Percentiles rank a stretch among this genome's conserved stretches.
These are phyloP conservation scores for Neonectria hederae DNA, from an alignment of 2,329 filamentous ascomycete genomes.

Conservation along the genomic window DNA sequence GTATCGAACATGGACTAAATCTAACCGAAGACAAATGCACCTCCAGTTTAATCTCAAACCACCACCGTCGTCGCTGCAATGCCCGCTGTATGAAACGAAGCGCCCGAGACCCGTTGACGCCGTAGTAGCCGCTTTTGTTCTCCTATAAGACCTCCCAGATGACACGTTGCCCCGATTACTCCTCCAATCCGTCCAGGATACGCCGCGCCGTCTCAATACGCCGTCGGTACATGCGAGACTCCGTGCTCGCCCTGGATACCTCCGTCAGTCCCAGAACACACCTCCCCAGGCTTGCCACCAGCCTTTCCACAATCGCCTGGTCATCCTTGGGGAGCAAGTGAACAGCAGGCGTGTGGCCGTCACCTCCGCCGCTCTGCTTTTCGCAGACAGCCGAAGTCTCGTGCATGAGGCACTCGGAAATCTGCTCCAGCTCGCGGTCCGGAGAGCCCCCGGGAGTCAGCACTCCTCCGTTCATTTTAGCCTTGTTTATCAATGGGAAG, in stretches of 20 bases:
- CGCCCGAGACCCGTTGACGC: constrained; percentile 26
- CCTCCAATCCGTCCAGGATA: constrained; percentile 75
- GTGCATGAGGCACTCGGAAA: constrained; percentile 59
- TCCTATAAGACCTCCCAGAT: constrained; percentile 9
- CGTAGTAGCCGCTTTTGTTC: constrained; percentile 21
- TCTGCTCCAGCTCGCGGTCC: constrained; percentile 58
- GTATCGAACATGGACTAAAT: constrained; percentile 42
- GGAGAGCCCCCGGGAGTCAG: constrained; percentile 57
- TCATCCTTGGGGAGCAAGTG: constrained; percentile 64
- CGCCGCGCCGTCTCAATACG: constrained; percentile 79
- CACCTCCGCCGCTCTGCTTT: constrained; percentile 42
- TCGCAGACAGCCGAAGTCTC: constrained; percentile 57
- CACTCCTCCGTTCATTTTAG: constrained; percentile 57
- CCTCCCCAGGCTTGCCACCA: constrained; percentile 67
- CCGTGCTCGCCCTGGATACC: constrained; percentile 61
- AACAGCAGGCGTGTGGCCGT: constrained; percentile 53
- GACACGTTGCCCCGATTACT: constrained; percentile 33
- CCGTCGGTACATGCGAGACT: constrained; percentile 72
- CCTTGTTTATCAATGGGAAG: constrained; percentile 68
- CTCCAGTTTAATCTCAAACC: constrained; percentile 38
- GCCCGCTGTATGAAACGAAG: constrained; percentile 26
- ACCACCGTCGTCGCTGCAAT: constrained; percentile 19
- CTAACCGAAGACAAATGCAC: constrained; percentile 37
- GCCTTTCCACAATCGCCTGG: constrained; percentile 66
- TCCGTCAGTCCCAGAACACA: constrained; percentile 69